Evolutionary conservation across 495 filamentous ascomycete genomes (phyloP), one percentile per base, ranked within the genome.

Genomic region (Endocarpon pusillum): DNA sequence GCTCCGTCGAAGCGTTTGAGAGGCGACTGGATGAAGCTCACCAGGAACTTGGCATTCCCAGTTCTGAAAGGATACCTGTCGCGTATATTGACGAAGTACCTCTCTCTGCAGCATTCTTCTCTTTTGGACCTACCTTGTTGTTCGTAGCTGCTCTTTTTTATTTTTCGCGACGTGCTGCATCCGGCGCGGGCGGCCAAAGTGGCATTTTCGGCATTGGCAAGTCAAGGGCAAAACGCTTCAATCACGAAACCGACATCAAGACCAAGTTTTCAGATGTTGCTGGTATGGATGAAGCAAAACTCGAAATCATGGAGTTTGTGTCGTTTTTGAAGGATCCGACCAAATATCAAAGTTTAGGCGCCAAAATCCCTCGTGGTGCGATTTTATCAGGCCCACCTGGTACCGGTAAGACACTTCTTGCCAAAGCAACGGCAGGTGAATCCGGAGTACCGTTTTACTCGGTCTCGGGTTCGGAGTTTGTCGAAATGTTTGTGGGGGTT

Each of bases 401-500:
- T 59, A 97, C 89, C 26, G 89, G 89, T 75, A 97, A 97, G 63
- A 97, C 89, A 4, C 57, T 97, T 42, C 70, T 97, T 26, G 89
- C 89, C 27, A 97, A 97, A 60, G 89, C 89, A 17, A 97, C 89
- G 7, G 89, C 89, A 23, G 89, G 89, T 48, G 89, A 97, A 58
- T 93, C 89, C n/a, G 71, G 77, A 25, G 89, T 97, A 18, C 89
- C 89, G 10, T 97, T 97, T 68, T 97, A 81, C 67, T 93, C 76
- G 46, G 91, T 96, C 54, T 93, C 84, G 55, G 89, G 89, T 47
- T 97, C 89, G 16, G 89, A 97, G 48, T 97, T 97, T 45, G 85
- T 97, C 24, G 89, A 97, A 58, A 96, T 97, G 85, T 97, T 96
- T 46, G 89, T 97, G 26, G 89, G 89, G 67, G 89, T 97, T 33